Conservation (phyloP, 257 asterid species). For the Thymus quinquecostatus region DNA sequence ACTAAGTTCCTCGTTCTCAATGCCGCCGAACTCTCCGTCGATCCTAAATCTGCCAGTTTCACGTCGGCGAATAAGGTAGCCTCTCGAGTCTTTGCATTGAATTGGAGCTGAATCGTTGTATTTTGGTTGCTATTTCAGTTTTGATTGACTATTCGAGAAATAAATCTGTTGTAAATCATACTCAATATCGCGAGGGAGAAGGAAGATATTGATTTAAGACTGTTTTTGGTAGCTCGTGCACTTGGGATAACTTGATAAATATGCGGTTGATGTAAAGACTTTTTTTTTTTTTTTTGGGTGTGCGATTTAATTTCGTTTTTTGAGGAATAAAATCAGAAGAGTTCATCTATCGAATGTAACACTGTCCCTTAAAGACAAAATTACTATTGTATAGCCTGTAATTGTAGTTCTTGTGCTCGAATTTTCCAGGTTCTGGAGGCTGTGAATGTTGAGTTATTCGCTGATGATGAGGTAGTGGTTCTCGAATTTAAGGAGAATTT, state of each 20-base stretch:
- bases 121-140: neutral
- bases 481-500: constrained; percentile 70
- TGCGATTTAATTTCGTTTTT: neutral
- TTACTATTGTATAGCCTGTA: neutral
- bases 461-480: constrained; percentile 76
- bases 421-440: constrained; percentile 50
- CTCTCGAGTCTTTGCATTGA: neutral
- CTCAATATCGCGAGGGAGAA: neutral
- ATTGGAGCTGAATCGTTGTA: neutral
- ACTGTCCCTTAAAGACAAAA: neutral
- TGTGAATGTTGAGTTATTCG: constrained; percentile 57
- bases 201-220: neutral
- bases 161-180: neutral
- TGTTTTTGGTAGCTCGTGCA: neutral
- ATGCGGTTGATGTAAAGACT: neutral
- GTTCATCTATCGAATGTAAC: neutral
- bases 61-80: constrained; percentile 50
- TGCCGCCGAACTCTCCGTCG: constrained; percentile 77
- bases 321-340: neutral
- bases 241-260: neutral
- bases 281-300: neutral
- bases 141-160: neutral
- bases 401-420: neutral
- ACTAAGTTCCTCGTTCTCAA: constrained; percentile 85
- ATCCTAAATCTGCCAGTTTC: constrained; percentile 59